A percentile compares a stretch with the other conserved stretches of the same genome.
Conservation (phyloP, 768 basidiomycete species). For the Podaxis mareebaensis region DNA sequence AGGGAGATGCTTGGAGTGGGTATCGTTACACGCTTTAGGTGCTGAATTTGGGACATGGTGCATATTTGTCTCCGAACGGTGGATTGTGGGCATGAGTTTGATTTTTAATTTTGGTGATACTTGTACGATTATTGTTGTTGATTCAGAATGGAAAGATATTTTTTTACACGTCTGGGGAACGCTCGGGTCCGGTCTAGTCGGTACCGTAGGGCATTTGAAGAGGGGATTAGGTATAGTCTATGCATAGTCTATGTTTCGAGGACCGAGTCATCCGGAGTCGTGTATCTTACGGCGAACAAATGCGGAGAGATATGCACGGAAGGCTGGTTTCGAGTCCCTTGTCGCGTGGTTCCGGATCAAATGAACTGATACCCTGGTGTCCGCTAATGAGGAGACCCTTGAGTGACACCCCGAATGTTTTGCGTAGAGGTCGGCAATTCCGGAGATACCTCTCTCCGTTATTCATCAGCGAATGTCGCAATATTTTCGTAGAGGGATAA, state of each 20-base stretch:
- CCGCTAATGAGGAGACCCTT: neutral
- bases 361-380: neutral
- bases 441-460: neutral
- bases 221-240: neutral
- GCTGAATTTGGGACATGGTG: neutral
- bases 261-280: neutral
- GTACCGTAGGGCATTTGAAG: neutral
- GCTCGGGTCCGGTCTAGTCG: neutral
- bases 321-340: neutral
- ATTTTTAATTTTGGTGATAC: neutral
- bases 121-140: neutral
- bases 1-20: slow-evolving; percentile 76
- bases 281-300: neutral
- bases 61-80: neutral
- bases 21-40: slow-evolving; percentile 64
- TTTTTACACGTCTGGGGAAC: neutral
- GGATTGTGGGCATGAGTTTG: neutral
- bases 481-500: neutral
- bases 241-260: neutral
- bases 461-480: neutral
- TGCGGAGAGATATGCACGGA: neutral
- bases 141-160: neutral
- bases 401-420: neutral
- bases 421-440: neutral
- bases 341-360: neutral